Evolutionary conservation across 169 alveolate species (phyloP).

Genomic region (Cryptosporidium sp.): DNA sequence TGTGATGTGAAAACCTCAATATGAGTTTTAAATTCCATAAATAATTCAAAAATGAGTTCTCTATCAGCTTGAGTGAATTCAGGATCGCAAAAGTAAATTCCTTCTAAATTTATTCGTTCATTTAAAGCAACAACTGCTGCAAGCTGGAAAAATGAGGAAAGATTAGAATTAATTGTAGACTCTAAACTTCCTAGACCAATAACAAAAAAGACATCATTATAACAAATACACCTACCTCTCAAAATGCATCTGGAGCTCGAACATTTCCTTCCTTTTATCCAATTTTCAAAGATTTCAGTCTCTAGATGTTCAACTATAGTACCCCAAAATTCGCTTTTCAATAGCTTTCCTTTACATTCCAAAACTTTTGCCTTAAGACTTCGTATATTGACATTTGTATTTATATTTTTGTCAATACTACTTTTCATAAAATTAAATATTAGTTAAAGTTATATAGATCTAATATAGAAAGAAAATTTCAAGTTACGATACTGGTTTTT

Average conservation of each 20-base stretch:
- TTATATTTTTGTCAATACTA: neutral
- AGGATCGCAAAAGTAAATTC: conserved; percentile 74
- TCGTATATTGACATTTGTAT: neutral
- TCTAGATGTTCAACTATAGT: neutral
- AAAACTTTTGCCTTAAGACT: conserved; percentile 8
- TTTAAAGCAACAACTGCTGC: conserved; percentile 38
- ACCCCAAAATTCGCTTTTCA: conserved; percentile 48
- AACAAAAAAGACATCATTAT: conserved; percentile 1
- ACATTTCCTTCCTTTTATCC: conserved; percentile 2
- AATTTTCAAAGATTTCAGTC: neutral
- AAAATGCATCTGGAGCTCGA: neutral
- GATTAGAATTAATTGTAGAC: neutral
- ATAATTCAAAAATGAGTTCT: conserved; percentile 43
- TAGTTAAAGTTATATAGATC: neutral
- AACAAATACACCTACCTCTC: neutral
- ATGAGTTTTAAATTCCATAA: conserved; percentile 13
- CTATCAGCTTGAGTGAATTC: conserved; percentile 54
- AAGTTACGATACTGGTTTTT: neutral
- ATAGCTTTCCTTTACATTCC: conserved; percentile 14
- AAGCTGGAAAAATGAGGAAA: conserved; percentile 48
- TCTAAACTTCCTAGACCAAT: conserved; percentile 69
- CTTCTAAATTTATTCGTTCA: conserved; percentile 27
- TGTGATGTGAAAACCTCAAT: conserved; percentile 50
- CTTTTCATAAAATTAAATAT: neutral
- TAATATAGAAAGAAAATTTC: neutral